Evolutionary conservation across 176 grass and related monocot species (phyloP), one percentile per base, ranked within the genome.

Genomic region (Stipa capillata): DNA sequence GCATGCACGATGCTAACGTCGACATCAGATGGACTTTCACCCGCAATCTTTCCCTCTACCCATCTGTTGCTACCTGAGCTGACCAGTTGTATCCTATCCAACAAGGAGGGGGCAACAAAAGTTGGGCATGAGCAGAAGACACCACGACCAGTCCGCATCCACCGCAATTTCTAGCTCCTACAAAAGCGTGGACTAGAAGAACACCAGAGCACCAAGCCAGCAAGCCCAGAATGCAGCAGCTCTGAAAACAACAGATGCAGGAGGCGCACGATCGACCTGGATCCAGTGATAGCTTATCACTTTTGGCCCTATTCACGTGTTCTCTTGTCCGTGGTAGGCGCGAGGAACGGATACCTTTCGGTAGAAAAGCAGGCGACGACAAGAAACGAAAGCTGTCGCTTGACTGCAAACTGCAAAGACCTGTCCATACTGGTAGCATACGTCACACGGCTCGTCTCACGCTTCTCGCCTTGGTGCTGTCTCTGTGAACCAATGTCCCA

Each of bases 241-340:
- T n/a, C 21, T 1, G 72, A 66, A 67, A 32, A 18, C 47, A 18
- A 20, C 48, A 35, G 20, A 3, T 7, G 9, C 14, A 5, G 21
- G 9, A 23, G 21, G 12, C 57, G 20, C 45, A 36, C 32, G 9
- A 44, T 69, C 39, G 71, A 50, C 72, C 78, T 87, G 85, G 23
- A 60, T 84, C 80, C 74, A 35, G 40, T 73, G 86, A 88, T 79
- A 88, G 43, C 81, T 68, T 88, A 88, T 88, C 86, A 79, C 75
- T 79, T 84, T 73, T 84, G 86, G 80, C 49, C 20, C 8, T 24
- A 18, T 42, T 15, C 29, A 2, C 3, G 13, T 14, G 7, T 24
- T 73, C 13, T 77, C 47, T 83, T 2, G 21, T 5, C 36, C 66
- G 31, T 29, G 24, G 24, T 21, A 13, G 60, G 17, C 58, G 17